Percentiles rank a stretch among this genome's conserved stretches.
Conservation (phyloP, 352 stramenopile genomes). For the Phytophthora nicotianae region DNA sequence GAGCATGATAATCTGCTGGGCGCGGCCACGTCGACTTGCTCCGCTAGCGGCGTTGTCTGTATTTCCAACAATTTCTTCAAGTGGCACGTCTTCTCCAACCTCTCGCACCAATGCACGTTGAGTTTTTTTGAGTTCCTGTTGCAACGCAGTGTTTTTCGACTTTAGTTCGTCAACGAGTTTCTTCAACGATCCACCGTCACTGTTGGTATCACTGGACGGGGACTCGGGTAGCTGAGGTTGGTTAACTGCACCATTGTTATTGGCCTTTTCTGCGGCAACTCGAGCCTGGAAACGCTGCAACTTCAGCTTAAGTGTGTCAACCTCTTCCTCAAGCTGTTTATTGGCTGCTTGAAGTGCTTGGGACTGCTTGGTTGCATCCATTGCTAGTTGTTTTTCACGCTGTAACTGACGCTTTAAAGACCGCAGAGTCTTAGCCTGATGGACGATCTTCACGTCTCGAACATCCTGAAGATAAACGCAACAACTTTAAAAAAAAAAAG, state of each 20-base stretch:
- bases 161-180: conserved; percentile 76
- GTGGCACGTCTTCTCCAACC: conserved; percentile 55
- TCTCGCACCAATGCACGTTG: conserved; percentile 73
- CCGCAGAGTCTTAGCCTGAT: conserved; percentile 73
- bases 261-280: conserved; percentile 29
- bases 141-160: conserved; percentile 54
- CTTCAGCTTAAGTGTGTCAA: conserved; percentile 68
- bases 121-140: conserved; percentile 71
- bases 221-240: conserved; percentile 9
- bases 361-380: conserved; percentile 44
- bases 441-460: conserved; percentile 78
- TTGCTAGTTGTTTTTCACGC: conserved; percentile 59
- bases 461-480: conserved; percentile 52
- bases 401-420: conserved; percentile 63
- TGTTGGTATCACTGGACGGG: neutral
- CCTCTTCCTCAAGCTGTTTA: conserved; percentile 54
- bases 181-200: conserved; percentile 20
- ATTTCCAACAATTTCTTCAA: conserved; percentile 60
- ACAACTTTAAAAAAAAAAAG: conserved; percentile 3
- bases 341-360: conserved; percentile 43
- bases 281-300: conserved; percentile 56
- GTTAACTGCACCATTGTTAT: neutral
- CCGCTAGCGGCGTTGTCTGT: conserved; percentile 22
- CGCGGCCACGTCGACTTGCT: conserved; percentile 53
- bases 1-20: conserved; percentile 87